Evolutionary conservation across 2,329 filamentous ascomycete genomes (phyloP), one percentile per base, ranked within the genome.

Genomic region (Penicillium fuscoglaucum): DNA sequence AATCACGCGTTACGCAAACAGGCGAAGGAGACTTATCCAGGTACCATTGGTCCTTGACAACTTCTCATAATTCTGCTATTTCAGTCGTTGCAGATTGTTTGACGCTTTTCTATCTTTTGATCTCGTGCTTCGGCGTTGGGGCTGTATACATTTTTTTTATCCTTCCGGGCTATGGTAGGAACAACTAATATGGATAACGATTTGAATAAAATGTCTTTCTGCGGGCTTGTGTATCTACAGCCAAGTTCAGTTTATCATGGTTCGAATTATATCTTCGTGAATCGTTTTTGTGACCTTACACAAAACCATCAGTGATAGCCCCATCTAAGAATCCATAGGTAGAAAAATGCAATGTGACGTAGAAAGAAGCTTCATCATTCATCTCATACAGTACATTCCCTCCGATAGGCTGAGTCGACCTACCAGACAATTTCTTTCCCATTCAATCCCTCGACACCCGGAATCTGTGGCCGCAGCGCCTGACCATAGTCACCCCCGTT

Each of bases 401-500:
- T 33, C 41, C 19, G 13, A 28, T 44, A 57, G 29, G 12, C 40
- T 29, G 41, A 24, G 19, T 28, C 13, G 21, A 65, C 55, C 64
- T 66, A 69, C 73, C 73, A 75, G 31, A 59, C 61, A 61, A 75
- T 75, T 47, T 73, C 70, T 64, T 75, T 77, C 24, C 72, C 72
- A 63, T 70, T 71, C 33, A 72, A 52, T 31, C 74, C 74, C 53
- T 76, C 71, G 3, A 74, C 61, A 9, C 67, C 64, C 8, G 72
- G 74, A 48, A 76, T 69, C 60, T 70, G 57, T 24, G 68, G 62
- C 54, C 79, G 72, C 64, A 84, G 68, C 10, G 80, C 83, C 63
- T 80, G 83, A 0, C 90, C 90, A 70, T 93, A 93, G 69, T 93
- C 90, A 0, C 90, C 90, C 0, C 78, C 85, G 71, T 93, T 93